phyloP scores from a whole-genome alignment of 306 rosid genomes.

The Medicago truncatula region DNA sequence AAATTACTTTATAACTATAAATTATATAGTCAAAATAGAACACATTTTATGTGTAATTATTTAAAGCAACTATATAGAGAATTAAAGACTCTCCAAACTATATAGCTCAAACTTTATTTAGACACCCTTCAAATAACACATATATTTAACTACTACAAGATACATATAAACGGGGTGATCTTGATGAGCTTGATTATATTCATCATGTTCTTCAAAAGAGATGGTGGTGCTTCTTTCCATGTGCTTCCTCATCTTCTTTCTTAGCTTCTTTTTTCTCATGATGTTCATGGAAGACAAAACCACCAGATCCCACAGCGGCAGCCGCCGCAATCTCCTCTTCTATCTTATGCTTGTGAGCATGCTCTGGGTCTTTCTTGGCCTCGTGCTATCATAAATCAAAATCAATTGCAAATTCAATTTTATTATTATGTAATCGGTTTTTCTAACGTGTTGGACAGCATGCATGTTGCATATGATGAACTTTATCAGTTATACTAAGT shows the following conservation, averaged over 20 bases:
- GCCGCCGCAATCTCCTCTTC: slow-evolving; percentile 70
- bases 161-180: neutral
- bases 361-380: slow-evolving; percentile 59
- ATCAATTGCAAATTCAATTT: neutral
- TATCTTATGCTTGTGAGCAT: slow-evolving; percentile 70
- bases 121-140: neutral
- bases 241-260: slow-evolving; percentile 67
- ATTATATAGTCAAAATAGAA: neutral
- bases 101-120: neutral
- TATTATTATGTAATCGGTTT: too few relatives aligned
- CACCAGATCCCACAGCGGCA: slow-evolving; percentile 60
- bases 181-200: neutral
- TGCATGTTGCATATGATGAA: too few relatives aligned
- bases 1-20: neutral
- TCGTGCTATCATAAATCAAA: slow-evolving; percentile 44
- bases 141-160: neutral
- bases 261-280: slow-evolving; percentile 70
- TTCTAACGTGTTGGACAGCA: too few relatives aligned
- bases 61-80: neutral
- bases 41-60: neutral
- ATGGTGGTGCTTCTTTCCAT: slow-evolving; percentile 75
- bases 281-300: slow-evolving; percentile 76
- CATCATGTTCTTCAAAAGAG: slow-evolving; percentile 37
- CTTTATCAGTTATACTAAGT: too few relatives aligned
- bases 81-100: neutral